Evolutionary conservation across 2,329 filamentous ascomycete genomes (phyloP).

Genomic region (Pseudogymnoascus sp.): DNA sequence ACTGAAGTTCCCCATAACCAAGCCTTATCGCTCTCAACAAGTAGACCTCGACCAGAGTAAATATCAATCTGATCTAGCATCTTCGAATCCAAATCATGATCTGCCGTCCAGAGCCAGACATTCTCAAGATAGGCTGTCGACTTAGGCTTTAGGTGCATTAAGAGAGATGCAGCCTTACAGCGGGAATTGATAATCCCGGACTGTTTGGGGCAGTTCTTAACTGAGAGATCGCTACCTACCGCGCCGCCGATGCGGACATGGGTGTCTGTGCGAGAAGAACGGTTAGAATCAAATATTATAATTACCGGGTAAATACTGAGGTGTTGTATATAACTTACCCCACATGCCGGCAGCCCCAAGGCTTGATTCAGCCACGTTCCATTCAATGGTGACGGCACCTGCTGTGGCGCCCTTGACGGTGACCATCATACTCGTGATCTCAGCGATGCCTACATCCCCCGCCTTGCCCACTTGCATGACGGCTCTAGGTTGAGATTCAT

Average conservation of each 20-base stretch:
- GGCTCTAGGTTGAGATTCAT: no score
- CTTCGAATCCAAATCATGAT: conserved; percentile 31
- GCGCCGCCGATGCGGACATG: conserved; percentile 35
- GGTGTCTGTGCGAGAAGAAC: conserved; percentile 7
- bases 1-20: neutral
- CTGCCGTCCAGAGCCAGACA: conserved; percentile 39
- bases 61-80: conserved; percentile 25
- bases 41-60: conserved; percentile 32
- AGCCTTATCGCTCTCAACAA: conserved; percentile 12
- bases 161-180: conserved; percentile 28
- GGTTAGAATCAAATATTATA: neutral
- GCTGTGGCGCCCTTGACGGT: conserved; percentile 48
- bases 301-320: neutral
- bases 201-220: conserved; percentile 36
- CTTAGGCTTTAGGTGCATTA: conserved; percentile 26
- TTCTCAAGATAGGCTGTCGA: conserved; percentile 38
- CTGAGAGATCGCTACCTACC: conserved; percentile 37
- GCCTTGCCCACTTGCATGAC: no score
- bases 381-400: conserved; percentile 57
- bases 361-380: conserved; percentile 41
- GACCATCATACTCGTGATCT: no score
- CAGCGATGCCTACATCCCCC: no score
- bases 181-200: conserved; percentile 24
- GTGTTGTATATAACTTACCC: conserved; percentile 17
- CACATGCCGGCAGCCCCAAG: conserved; percentile 42